These are phyloP conservation scores for Colletotrichum noveboracense DNA, from an alignment of 2,329 filamentous ascomycete genomes.

Conservation along the genomic window DNA sequence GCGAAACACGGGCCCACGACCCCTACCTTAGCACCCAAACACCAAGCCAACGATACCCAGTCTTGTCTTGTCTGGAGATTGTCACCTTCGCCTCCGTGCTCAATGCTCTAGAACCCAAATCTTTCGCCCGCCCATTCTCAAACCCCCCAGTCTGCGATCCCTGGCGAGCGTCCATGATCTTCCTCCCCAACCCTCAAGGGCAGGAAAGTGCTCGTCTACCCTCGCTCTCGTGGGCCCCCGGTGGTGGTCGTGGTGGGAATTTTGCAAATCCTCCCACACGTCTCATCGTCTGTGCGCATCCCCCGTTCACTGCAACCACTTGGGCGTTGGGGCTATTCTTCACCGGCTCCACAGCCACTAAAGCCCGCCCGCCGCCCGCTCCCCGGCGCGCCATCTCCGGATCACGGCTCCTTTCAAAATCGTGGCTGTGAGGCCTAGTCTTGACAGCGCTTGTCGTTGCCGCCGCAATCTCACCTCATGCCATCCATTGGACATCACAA, in stretches of 20 bases:
- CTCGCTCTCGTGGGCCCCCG: not conserved
- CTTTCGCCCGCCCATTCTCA: not conserved
- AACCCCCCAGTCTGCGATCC: not conserved
- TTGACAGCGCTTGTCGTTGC: not conserved
- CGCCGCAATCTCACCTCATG: not conserved
- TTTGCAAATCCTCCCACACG: not conserved
- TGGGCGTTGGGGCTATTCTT: not conserved
- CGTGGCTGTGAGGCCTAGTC: not conserved
- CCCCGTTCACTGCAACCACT: not conserved
- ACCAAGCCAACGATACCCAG: not conserved
- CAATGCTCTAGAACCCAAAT: conserved; percentile 3
- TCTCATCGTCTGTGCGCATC: conserved; percentile 19
- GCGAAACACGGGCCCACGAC: conserved; percentile 13
- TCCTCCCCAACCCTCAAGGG: not conserved
- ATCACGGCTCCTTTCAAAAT: conserved; percentile 1
- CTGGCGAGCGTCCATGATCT: not conserved
- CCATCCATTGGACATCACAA: not conserved
- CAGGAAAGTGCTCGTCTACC: not conserved
- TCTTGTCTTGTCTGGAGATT: conserved; percentile 1
- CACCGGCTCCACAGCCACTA: not conserved
- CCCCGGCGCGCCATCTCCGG: not conserved
- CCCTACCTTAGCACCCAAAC: not conserved
- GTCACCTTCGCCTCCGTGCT: conserved; percentile 13
- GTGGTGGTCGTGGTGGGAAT: not conserved
- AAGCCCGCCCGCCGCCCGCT: not conserved